Conservation (phyloP, 305 asterid species). For the Fraxinus latifolia region DNA sequence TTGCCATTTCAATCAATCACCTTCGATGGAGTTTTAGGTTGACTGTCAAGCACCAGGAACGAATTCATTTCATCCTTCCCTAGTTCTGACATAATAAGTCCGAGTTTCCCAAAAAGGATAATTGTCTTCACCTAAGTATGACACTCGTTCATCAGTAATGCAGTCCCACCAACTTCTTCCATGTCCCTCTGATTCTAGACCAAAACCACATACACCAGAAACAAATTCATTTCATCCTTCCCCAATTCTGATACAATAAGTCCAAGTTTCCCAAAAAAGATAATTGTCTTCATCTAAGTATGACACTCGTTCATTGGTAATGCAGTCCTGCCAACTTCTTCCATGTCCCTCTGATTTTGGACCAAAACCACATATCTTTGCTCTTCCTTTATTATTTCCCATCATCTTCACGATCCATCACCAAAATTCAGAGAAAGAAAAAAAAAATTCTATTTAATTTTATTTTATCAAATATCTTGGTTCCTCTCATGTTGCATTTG, state of each 20-base stretch:
- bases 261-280: not conserved
- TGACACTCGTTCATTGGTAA: not conserved
- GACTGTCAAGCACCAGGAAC: not conserved
- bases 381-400: not conserved
- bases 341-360: not conserved
- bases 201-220: not conserved
- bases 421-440: not conserved
- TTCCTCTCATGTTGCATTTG: not conserved
- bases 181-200: not conserved
- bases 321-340: not conserved
- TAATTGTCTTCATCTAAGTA: not conserved
- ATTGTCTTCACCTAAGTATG: not conserved
- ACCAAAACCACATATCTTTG: not conserved
- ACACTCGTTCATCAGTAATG: not conserved
- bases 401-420: not conserved
- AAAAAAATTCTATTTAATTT: not conserved
- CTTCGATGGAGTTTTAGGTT: not conserved
- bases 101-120: not conserved
- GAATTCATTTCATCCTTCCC: not conserved
- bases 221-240: not conserved
- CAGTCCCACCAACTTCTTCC: not conserved
- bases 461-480: not conserved
- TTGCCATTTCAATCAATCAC: not conserved
- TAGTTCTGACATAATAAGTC: not conserved
- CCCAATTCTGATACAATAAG: not conserved